Percentiles rank a stretch among this genome's conserved stretches.
Conservation (phyloP, 1,284 basidiomycete species). For the Papiliotrema laurentii region DNA sequence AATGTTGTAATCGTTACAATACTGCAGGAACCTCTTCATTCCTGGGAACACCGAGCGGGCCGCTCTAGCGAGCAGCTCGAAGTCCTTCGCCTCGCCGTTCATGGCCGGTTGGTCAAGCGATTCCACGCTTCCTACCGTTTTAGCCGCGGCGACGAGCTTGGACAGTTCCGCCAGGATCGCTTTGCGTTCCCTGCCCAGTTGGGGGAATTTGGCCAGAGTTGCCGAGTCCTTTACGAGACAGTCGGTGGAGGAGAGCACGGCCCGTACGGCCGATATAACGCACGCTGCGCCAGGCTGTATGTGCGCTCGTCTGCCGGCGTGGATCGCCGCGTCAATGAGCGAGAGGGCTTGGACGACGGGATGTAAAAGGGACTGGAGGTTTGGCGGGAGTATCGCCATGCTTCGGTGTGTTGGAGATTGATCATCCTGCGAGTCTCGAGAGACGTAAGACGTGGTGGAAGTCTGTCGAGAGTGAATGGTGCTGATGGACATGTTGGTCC, state of each 20-base stretch:
- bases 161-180: slow-evolving; percentile 77
- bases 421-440: slow-evolving; percentile 10
- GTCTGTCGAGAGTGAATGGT: slow-evolving; percentile 9
- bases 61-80: slow-evolving; percentile 47
- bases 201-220: slow-evolving; percentile 62
- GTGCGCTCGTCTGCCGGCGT: slow-evolving; percentile 57
- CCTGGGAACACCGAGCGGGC: slow-evolving; percentile 49
- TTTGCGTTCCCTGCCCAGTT: slow-evolving; percentile 72
- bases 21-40: slow-evolving; percentile 53
- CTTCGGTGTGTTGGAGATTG: slow-evolving; percentile 14
- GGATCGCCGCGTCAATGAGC: slow-evolving; percentile 77
- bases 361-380: slow-evolving; percentile 45
- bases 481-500: not conserved
- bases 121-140: slow-evolving; percentile 59
- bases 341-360: slow-evolving; percentile 74
- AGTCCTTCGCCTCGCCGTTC: slow-evolving; percentile 27
- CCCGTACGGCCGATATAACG: slow-evolving; percentile 92
- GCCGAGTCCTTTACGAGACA: slow-evolving; percentile 79
- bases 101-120: slow-evolving; percentile 18
- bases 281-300: slow-evolving; percentile 57
- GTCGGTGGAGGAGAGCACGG: slow-evolving; percentile 75
- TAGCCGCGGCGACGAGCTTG: slow-evolving; percentile 76
- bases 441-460: slow-evolving; percentile 8
- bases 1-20: slow-evolving; percentile 66
- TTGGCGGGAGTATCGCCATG: slow-evolving; percentile 11